A percentile compares a stretch with the other conserved stretches of the same genome.
Conservation (phyloP, 169 alveolate species). For the Miamiensis avidus region DNA sequence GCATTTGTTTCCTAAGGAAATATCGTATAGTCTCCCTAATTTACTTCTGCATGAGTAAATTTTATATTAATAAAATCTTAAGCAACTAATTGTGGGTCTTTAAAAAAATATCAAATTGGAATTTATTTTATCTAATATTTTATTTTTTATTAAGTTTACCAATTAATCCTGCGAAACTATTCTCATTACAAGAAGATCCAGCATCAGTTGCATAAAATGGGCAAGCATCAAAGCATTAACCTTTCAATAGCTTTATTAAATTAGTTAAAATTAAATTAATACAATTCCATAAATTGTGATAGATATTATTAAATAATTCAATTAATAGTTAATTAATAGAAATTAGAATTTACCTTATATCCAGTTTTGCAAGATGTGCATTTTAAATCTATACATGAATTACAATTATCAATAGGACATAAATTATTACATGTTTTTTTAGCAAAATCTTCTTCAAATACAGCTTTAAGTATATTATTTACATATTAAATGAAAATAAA, state of each 20-base stretch:
- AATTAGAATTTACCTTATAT: not conserved
- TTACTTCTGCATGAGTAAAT: not conserved
- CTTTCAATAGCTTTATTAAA: not conserved
- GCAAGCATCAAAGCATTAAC: not conserved
- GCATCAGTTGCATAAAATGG: not conserved
- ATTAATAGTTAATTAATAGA: no score
- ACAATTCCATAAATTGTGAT: no score
- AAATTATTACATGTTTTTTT: not conserved
- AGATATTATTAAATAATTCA: no score
- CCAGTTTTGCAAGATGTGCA: not conserved
- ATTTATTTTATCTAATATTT: no score
- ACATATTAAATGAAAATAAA: no score
- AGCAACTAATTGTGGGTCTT: not conserved
- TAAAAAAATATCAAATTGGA: not conserved
- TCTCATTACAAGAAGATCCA: not conserved
- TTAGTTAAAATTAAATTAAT: no score
- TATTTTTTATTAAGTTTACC: not conserved
- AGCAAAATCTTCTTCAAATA: not conserved
- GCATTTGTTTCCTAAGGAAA: not conserved
- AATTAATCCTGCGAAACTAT: not conserved
- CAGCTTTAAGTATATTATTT: not conserved
- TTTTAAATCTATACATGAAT: not conserved
- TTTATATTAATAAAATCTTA: no score
- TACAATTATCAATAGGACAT: not conserved
- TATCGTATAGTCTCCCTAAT: no score